These are phyloP conservation scores for Populus euphratica DNA, from an alignment of 345 rosid species.

Conservation along the genomic window DNA sequence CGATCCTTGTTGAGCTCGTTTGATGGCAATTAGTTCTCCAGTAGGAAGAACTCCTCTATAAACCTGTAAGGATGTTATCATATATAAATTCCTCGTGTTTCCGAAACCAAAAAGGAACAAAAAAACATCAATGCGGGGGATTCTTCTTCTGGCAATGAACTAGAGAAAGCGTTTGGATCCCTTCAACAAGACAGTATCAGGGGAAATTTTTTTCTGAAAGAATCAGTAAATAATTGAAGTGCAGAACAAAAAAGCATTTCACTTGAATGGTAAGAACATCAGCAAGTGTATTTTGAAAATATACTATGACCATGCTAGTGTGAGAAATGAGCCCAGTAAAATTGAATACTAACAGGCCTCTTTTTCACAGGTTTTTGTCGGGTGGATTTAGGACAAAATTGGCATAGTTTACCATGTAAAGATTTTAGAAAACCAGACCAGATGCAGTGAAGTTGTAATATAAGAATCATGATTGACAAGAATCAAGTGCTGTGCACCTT, in stretches of 20 bases:
- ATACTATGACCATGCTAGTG: too few species aligned
- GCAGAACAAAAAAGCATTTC: background rate
- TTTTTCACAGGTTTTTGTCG: too few species aligned
- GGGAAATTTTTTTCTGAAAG: background rate
- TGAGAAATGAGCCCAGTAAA: too few species aligned
- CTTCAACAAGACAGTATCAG: background rate
- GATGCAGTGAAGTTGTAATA: background rate
- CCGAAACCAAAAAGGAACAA: too few species aligned
- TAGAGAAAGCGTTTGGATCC: background rate
- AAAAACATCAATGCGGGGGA: background rate
- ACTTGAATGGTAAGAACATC: background rate
- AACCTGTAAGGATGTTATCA: conserved; percentile 15
- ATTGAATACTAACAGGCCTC: background rate
- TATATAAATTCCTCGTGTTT: background rate
- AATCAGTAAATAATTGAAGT: background rate
- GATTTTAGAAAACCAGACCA: background rate
- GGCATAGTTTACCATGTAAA: background rate
- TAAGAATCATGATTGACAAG: background rate
- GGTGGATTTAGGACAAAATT: background rate
- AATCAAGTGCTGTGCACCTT: background rate
- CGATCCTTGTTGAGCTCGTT: conserved; percentile 29
- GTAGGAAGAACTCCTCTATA: conserved; percentile 27
- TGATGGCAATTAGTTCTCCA: conserved; percentile 26
- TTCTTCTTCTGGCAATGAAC: background rate
- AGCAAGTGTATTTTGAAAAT: too few species aligned